Evolutionary conservation across 2,329 filamentous ascomycete genomes (phyloP), one percentile per base, ranked within the genome.

Genomic region (Cercospora berteroae): DNA sequence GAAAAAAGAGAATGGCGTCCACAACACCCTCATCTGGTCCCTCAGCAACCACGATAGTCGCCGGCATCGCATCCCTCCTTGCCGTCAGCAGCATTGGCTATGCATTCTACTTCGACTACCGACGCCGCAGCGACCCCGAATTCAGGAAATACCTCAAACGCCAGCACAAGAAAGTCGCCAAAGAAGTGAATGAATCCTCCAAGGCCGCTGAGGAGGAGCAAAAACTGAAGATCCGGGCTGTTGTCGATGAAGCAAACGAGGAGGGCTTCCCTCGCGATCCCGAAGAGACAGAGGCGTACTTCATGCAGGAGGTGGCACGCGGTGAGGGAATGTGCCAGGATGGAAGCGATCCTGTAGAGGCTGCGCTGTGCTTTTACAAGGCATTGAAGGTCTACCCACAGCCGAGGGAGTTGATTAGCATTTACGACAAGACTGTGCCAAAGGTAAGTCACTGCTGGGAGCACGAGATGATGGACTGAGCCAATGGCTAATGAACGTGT

Each of bases 341-440:
- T 80, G 92, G 93, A 95, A 82, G 87, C 73, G 87, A 89, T 77
- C 84, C 86, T 48, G 81, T 97, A 67, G 94, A 97, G 72, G 92
- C 95, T 61, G 94, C 95, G 58, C 84, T 98, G 69, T 93, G 92
- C 80, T 99, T 99, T 83, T 99, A 98, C 88, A 96, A 94, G 86
- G 95, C 94, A 55, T 87, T 99, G 73, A 99, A 99, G 87, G 95
- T 98, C 74, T 99, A 99, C 83, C 95, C 95, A 62, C 91, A 92
- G 76, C 95, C 94, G 12, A 87, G 90, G 75, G 95, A 98, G 78
- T 85, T 99, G 75, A 97, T 99, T 80, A 88, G 87, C 76, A 97
- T 99, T 81, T 99, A 99, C 82, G 95, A 99, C 81, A 97, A 96
- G 88, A 98, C 95, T 33, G 94, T 98, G 56, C 90, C 94, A 75